Conservation (phyloP, 352 stramenopile species). For the Ophiocytium majus region DNA sequence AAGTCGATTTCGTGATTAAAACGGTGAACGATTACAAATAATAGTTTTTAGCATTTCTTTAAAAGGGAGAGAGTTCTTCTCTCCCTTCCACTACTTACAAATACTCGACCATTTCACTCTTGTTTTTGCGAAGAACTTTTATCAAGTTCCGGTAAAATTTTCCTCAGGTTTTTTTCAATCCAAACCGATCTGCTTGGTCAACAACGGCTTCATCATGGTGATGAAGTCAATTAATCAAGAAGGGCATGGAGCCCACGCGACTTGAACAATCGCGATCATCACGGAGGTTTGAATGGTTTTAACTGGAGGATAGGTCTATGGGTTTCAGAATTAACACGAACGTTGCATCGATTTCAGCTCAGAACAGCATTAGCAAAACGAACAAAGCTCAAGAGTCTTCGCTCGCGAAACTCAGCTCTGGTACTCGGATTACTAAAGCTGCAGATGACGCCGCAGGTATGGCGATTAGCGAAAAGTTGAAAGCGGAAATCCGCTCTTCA, state of each 20-base stretch:
- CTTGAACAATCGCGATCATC: background rate
- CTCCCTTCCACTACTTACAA: too few species aligned
- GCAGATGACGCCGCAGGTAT: background rate
- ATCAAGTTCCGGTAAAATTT: conserved; percentile 1
- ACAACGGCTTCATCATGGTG: conserved; percentile 7
- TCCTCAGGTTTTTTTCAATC: background rate
- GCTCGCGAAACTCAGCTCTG: background rate
- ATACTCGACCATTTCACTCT: too few species aligned
- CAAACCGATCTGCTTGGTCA: background rate
- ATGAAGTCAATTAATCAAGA: conserved; percentile 7
- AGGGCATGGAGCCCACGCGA: background rate
- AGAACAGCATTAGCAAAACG: background rate
- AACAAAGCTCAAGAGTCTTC: background rate
- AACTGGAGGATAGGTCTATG: conserved; percentile 17
- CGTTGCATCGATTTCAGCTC: background rate
- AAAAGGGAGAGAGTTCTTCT: too few species aligned
- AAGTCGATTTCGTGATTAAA: conserved; percentile 10
- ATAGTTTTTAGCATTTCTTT: background rate
- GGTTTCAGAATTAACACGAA: conserved; percentile 20
- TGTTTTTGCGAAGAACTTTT: too few species aligned
- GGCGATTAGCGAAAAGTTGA: background rate
- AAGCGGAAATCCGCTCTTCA: conserved; percentile 7
- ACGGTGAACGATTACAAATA: conserved; percentile 7
- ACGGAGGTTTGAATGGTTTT: conserved; percentile 5
- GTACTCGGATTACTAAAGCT: background rate